Evolutionary conservation across 1,139 yeast genomes (phyloP), one percentile per base, ranked within the genome.

Genomic region (Scheffersomyces titani): DNA sequence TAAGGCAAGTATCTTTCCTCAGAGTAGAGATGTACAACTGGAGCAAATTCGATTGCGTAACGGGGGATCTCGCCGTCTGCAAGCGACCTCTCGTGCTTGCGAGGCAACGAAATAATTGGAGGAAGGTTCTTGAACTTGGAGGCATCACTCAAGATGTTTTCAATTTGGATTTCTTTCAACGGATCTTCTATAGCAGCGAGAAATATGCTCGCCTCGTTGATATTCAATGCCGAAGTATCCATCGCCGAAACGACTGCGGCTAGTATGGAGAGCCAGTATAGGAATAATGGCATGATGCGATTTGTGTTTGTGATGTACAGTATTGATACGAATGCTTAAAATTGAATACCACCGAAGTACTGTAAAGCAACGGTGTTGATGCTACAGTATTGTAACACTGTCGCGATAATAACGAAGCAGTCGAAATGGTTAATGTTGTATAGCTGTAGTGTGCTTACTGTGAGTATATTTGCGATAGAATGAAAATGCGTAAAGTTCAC

Each of bases 1-100:
- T 91, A 91, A 0, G 99, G 99, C 61, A 89, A 76, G 69, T 92
- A 94, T 57, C 80, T 75, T 66, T 94, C 99, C 68, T 94, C 99
- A 1, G 96, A 88, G 74, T 93, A 93, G 22, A 94, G 76, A 68
- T 91, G 92, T 1, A 94, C 94, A 55, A 87, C 73, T 0, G 99
- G 98, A 3, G 94, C 86, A 68, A 85, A 83, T 52, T 89, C 88
- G 0, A 86, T 65, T 0, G 90, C 89, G 70, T 87, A 94, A n/a
- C 75, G 75, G 0, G 98, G 99, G 4, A 93, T 81, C 56, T 82
- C 86, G 0, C 91, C 91, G 50, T 77, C 74, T 46, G 67, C 61
- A 18, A 86, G 61, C 5, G 77, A 73, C 47, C 76, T 64, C 59
- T 79, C 69, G 44, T 67, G 60, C 3, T 56, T 52, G n/a, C 61